Evolutionary conservation across 352 stramenopile species (phyloP).

Genomic region (Phytophthora constricta): DNA sequence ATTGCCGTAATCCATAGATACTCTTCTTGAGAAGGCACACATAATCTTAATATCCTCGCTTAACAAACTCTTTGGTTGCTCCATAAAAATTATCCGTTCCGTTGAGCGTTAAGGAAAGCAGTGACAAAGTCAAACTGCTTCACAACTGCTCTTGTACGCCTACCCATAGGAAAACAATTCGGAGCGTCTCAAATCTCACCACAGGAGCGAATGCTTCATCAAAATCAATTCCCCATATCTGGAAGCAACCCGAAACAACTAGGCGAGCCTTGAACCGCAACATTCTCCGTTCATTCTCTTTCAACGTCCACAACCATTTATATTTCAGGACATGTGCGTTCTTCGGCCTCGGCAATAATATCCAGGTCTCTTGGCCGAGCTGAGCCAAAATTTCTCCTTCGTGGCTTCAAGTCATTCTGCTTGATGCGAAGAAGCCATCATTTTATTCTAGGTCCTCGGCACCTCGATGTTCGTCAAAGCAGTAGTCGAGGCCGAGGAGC

Average conservation of each 20-base stretch:
- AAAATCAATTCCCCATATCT: constrained; percentile 25
- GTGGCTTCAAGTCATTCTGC: constrained; percentile 9
- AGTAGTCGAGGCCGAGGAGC: constrained; percentile 9
- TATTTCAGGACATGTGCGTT: constrained; percentile 15
- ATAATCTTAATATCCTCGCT: constrained; percentile 7
- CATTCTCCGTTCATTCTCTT: constrained; percentile 16
- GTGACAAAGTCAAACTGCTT: constrained; percentile 7
- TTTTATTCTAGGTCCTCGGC: constrained; percentile 7
- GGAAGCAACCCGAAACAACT: constrained; percentile 11
- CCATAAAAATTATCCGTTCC: constrained; percentile 15
- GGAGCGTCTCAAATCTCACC: constrained; percentile 13
- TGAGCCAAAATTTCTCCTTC: constrained; percentile 16
- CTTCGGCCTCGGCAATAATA: constrained; percentile 9
- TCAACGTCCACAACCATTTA: constrained; percentile 15
- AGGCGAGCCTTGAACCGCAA: constrained; percentile 13
- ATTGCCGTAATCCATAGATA: constrained; percentile 13
- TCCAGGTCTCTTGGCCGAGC: constrained; percentile 13
- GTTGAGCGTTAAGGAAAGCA: constrained; percentile 9
- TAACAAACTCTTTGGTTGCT: constrained; percentile 11
- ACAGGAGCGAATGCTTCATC: constrained; percentile 21
- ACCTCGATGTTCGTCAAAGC: constrained; percentile 5
- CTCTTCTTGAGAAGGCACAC: constrained; percentile 7
- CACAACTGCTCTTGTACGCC: background rate
- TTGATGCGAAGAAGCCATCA: constrained; percentile 10
- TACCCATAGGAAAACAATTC: constrained; percentile 15